Evolutionary conservation across 345 rosid genomes (phyloP).

Genomic region (Eucalyptus curtisii): DNA sequence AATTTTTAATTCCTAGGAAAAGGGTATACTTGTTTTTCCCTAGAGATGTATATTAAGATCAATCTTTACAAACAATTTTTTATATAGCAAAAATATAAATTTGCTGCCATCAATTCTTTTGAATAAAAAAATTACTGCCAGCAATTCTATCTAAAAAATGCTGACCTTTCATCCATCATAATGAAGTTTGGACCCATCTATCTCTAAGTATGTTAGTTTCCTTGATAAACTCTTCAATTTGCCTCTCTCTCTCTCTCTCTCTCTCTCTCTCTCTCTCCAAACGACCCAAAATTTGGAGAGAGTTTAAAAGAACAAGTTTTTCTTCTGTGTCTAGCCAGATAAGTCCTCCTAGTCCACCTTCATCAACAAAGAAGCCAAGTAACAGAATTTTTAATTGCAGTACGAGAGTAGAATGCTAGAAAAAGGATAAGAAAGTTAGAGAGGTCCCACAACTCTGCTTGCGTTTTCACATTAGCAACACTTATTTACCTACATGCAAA

Average conservation of each 20-base stretch:
- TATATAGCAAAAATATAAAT: background rate
- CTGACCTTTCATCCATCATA: background rate
- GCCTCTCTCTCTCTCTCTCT: background rate
- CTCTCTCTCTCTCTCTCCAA: rapidly evolving
- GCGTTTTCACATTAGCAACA: background rate
- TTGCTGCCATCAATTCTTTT: background rate
- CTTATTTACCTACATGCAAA: background rate
- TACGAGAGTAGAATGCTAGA: background rate
- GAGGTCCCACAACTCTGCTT: background rate
- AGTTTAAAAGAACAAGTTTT: background rate
- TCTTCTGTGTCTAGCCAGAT: background rate
- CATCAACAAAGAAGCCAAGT: background rate
- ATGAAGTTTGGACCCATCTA: background rate
- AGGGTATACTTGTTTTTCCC: background rate
- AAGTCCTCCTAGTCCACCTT: background rate
- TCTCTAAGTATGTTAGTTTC: background rate
- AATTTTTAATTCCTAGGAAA: background rate
- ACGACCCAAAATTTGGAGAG: background rate
- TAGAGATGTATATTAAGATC: background rate
- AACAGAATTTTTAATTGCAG: background rate
- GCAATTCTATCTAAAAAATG: background rate
- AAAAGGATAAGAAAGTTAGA: background rate
- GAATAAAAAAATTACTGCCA: background rate
- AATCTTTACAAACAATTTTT: background rate
- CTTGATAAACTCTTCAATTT: background rate